A percentile compares a stretch with the other conserved stretches of the same genome.
These are phyloP conservation scores for Penicillium sp. DNA, from an alignment of 2,329 filamentous ascomycete species.

Conservation along the genomic window DNA sequence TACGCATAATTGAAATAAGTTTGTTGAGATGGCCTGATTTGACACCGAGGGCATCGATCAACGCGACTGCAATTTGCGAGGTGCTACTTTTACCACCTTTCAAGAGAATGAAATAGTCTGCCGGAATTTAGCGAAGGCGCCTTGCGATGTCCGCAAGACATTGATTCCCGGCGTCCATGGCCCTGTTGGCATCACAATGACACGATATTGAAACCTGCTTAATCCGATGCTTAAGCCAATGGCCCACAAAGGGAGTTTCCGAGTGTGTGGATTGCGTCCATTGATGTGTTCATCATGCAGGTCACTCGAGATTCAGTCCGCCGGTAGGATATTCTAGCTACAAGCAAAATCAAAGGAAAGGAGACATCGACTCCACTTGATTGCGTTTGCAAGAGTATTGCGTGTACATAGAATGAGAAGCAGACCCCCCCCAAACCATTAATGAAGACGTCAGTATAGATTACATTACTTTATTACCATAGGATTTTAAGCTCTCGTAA, in stretches of 20 bases:
- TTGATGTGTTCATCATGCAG: neutral
- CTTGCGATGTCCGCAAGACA: neutral
- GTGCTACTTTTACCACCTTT: neutral
- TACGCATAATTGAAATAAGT: neutral
- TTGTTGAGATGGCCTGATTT: neutral
- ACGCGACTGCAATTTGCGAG: neutral
- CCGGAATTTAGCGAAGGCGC: neutral
- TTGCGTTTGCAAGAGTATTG: neutral
- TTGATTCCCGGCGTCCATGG: neutral
- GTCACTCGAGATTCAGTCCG: neutral
- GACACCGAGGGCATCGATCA: neutral
- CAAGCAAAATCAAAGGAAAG: neutral
- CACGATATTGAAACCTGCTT: neutral
- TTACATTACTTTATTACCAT: neutral
- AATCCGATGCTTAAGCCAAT: neutral
- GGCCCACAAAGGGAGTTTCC: neutral
- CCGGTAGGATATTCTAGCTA: neutral
- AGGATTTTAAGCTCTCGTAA: too few species aligned
- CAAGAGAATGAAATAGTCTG: neutral
- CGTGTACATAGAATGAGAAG: neutral
- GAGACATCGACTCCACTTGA: neutral
- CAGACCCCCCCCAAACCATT: neutral
- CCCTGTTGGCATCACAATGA: neutral
- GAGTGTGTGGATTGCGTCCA: neutral
- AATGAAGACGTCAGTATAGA: neutral